Percentiles rank a stretch among this genome's conserved stretches.
Evolutionary conservation across 1,284 basidiomycete genomes (phyloP).

Genomic region (Amylostereum chailletii): DNA sequence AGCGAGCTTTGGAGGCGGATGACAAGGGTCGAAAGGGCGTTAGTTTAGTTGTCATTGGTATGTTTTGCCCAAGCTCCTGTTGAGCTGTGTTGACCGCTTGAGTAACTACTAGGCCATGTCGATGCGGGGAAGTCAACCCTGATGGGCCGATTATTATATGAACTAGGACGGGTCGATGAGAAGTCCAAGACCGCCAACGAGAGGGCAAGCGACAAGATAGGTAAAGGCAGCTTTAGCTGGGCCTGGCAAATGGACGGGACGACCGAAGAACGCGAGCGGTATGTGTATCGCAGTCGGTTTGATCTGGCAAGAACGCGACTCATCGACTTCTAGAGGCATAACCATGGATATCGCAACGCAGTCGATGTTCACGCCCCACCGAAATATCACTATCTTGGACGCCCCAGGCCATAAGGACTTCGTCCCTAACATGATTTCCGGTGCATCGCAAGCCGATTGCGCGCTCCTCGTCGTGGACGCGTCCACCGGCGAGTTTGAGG

Average conservation of each 20-base stretch:
- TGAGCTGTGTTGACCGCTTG: neutral
- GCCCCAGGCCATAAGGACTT: slow-evolving; percentile 98
- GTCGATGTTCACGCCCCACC: slow-evolving; percentile 68
- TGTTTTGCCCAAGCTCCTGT: slow-evolving; percentile 19
- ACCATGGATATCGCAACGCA: slow-evolving; percentile 97
- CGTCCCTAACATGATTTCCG: slow-evolving; percentile 99
- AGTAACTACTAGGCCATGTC: slow-evolving; percentile 69
- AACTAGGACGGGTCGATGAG: slow-evolving; percentile 83
- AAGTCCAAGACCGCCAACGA: slow-evolving; percentile 83
- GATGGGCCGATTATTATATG: slow-evolving; percentile 92
- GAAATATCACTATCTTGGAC: slow-evolving; percentile 87
- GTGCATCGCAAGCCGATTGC: slow-evolving; percentile 94
- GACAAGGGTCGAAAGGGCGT: slow-evolving; percentile 53
- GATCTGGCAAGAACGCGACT: neutral
- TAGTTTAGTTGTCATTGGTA: slow-evolving; percentile 91
- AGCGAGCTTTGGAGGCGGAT: slow-evolving; percentile 41
- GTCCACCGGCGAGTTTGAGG: slow-evolving; percentile 87
- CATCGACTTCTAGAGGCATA: slow-evolving; percentile 60
- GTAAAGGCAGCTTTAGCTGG: slow-evolving; percentile 95
- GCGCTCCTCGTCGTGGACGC: slow-evolving; percentile 95
- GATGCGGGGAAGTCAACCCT: slow-evolving; percentile 98
- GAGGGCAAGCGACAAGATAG: slow-evolving; percentile 82
- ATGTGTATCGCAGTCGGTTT: slow-evolving; percentile 13
- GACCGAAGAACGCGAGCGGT: slow-evolving; percentile 89
- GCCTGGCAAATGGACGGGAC: slow-evolving; percentile 97